phyloP scores from a whole-genome alignment of 176 grass and related monocot genomes.

The Ampelocalamus luodianensis region DNA sequence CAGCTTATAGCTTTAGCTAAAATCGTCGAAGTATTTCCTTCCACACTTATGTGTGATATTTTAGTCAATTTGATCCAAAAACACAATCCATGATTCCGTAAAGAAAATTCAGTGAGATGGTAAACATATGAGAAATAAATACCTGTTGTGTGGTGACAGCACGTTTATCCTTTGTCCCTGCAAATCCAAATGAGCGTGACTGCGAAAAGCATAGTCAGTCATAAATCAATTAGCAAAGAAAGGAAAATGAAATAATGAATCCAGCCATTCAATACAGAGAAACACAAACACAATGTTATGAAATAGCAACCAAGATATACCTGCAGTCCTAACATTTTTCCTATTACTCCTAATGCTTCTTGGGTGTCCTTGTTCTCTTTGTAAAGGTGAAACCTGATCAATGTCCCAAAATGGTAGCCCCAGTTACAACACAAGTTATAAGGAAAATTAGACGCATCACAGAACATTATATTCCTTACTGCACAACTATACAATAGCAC shows the following conservation, averaged over 20 bases:
- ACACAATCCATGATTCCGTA: not conserved
- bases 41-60: not conserved
- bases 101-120: not conserved
- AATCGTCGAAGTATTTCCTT: not conserved
- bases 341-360: constrained; percentile 86
- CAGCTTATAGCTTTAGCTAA: not conserved
- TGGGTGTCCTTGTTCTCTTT: constrained; percentile 99
- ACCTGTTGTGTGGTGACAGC: constrained; percentile 88
- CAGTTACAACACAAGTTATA: constrained; percentile 20
- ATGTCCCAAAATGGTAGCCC: constrained; percentile 24
- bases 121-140: constrained; percentile 28
- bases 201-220: constrained; percentile 49
- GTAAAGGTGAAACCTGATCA: constrained; percentile 86
- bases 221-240: constrained; percentile 42
- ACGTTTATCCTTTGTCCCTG: constrained; percentile 97
- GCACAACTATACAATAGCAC: not conserved
- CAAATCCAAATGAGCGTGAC: constrained; percentile 90
- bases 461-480: not conserved
- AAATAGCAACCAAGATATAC: constrained; percentile 47
- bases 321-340: constrained; percentile 94
- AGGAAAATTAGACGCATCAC: not conserved
- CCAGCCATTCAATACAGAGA: constrained; percentile 13
- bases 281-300: not conserved
- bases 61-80: constrained; percentile 19
- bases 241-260: constrained; percentile 5